Evolutionary conservation across 2,329 filamentous ascomycete genomes (phyloP), one percentile per base, ranked within the genome.

Genomic region (Phialocephala sp.): DNA sequence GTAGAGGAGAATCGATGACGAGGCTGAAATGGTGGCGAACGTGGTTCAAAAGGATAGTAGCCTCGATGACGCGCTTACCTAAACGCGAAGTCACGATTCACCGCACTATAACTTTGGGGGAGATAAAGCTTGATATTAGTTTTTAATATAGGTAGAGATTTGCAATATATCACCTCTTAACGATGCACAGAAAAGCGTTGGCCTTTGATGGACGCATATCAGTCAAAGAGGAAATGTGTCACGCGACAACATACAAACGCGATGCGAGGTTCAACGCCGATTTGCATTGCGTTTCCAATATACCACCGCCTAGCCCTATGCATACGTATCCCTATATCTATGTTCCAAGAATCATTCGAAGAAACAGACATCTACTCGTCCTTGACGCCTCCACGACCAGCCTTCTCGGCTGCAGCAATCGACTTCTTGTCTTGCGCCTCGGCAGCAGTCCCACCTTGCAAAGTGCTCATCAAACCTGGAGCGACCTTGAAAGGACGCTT

Each of bases 401-500:
- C 85, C 77, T 91, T 91, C 84, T 94, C 91, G 62, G 89, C 89
- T 59, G 87, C 86, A 82, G 93, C 91, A 57, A 97, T 86, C 64
- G 91, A 89, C 82, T 94, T 93, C 86, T 94, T 93, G 80, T 99
- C 95, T 78, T 91, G 97, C 86, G 91, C 87, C 72, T 91, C 85
- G 36, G 71, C 85, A 83, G 74, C 80, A 83, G 74, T 80, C 64
- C 87, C 87, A 71, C 87, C 86, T 80, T 90, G 86, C 79, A 94
- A 87, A 68, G 89, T 88, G 72, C 87, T 88, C 91, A 97, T 93
- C 79, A 98, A 86, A 61, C 94, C 93, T 68, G 86, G 90, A 67
- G 86, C 80, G 59, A 89, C 86, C 89, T 98, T 99, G 90, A 96
- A 99, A 70, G 95, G 95, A 68, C 95, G 87, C 87, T 96, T 95